Base-by-base conservation (phyloP, 192 early-diverging fungal genomes). In the Entomortierella chlamydospora region DNA sequence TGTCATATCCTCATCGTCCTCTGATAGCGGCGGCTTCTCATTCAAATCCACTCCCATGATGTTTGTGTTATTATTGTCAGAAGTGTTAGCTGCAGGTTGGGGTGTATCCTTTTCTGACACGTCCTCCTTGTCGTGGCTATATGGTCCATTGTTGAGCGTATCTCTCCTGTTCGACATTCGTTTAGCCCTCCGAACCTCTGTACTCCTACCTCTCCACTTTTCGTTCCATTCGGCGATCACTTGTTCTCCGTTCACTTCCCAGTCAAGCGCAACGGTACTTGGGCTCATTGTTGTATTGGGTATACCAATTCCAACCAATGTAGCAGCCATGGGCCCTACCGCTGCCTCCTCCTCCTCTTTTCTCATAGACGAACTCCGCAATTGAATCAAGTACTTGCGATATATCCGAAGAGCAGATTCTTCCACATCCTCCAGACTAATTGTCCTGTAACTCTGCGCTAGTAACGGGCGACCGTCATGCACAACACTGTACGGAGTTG, bases 241-340 rank as follows among this genome's bases (percentile, higher is more conserved):
- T 30, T 79, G 62, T 42, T 79, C 76, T 6, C 68, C 76, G 56
- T 79, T 70, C n/a, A 68, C 76, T 55, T 70, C 74, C 74, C 67
- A 79, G 0, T 63, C 76, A 30, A 57, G 62, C 0, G 51, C 68
- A 42, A 70, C 20, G 6, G 18, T 4, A 15, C 13, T 20, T 8
- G 4, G 12, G 18, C 31, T 33, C 20, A 9, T 8, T 29, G 4
- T 6, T 57, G 31, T 30, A 20, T 11, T 30, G 4, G 9, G 4
- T 26, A 8, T 20, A 8, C 3, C 18, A 26, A 4, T 20, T 7
- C 3, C 18, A 26, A 4, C 20, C 7, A 15, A 34, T 3, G 28
- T 22, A 11, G 55, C 20, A 18, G 12, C 20, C 20, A 17, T 52
- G 11, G 52, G 30, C 23, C 28, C 25, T 8, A 47, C 13, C 15